Evolutionary conservation across 2,329 filamentous ascomycete genomes (phyloP), one percentile per base, ranked within the genome.

Genomic region (Aspergillus neoniger): DNA sequence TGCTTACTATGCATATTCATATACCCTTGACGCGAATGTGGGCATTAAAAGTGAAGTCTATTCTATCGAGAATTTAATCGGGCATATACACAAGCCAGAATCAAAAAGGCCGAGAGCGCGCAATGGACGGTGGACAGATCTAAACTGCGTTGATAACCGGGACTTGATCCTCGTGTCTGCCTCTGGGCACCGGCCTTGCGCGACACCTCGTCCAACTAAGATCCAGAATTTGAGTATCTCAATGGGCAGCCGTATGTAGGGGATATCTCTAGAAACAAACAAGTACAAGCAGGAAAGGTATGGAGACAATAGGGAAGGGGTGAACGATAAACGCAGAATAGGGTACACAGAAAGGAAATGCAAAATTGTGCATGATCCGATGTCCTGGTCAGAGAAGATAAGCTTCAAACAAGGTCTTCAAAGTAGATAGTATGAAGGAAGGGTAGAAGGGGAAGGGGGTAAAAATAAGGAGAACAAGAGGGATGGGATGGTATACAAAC

Each of bases 261-360:
- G 54, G 50, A 28, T 55, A 59, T 60, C 56, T 56, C 51, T 30
- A 60, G 43, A 58, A 58, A 32, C 9, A 14, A 38, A 44, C 23
- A 50, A 43, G n/a, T 47, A 15, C 39, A 32, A 19, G 30, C 38
- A 44, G 44, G 48, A 23, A 51, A 51, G 23, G n/a, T 49, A 49
- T 23, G 21, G 57, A 52, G 9, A 55, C 52, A 57, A 28, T 39
- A 28, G 48, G 21, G 52, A 52, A 52, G 28, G 43, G 48, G 38
- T 39, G 51, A 43, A 49, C 28, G 58, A 57, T 58, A 59, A 60
- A 55, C 21, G 39, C 43, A 44, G 17, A 59, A 58, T 53, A 63
- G 48, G 52, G 55, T 63, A 64, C 60, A 66, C 47, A 61, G 47
- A 56, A 59, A 55, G 61, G 47, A 59, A 54, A 56, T 55, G 53